Evolutionary conservation across 108 stramenopile genomes (phyloP).

Genomic region (Pinguiococcus pyrenoidosus): DNA sequence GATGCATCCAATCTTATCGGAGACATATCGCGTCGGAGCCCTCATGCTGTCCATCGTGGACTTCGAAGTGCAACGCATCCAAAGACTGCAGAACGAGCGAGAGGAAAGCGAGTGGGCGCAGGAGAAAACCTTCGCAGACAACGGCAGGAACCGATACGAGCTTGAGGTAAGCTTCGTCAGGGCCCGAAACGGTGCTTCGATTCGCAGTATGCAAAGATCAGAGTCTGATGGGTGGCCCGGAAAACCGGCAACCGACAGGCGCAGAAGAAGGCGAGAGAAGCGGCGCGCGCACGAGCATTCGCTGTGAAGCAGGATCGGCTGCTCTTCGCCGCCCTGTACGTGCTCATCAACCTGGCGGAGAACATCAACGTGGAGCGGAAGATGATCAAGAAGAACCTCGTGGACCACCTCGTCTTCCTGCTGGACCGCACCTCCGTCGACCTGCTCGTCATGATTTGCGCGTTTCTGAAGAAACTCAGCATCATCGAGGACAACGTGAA

Average conservation of each 20-base stretch:
- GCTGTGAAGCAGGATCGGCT: slow-evolving; percentile 36
- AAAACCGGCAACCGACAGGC: no score
- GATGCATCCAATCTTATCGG: slow-evolving; percentile 43
- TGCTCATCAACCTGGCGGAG: slow-evolving; percentile 51
- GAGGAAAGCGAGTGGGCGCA: no score
- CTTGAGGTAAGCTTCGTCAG: no score
- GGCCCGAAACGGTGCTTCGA: no score
- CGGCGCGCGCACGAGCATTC: background rate
- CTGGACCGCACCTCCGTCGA: slow-evolving; percentile 25
- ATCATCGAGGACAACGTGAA: slow-evolving; percentile 46
- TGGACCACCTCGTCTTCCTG: slow-evolving; percentile 10
- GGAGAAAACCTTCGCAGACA: no score
- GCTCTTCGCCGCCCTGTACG: slow-evolving; percentile 36
- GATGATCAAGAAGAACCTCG: slow-evolving; percentile 28
- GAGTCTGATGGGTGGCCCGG: no score
- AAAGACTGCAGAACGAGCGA: no score
- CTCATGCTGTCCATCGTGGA: slow-evolving; percentile 33
- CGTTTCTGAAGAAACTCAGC: slow-evolving; percentile 43
- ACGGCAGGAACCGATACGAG: no score
- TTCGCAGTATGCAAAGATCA: no score
- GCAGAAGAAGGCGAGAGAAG: no score
- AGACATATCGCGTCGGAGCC: slow-evolving; percentile 35
- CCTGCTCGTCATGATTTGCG: slow-evolving; percentile 28
- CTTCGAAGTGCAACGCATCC: slow-evolving; percentile 32
- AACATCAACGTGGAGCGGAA: slow-evolving; percentile 38